Evolutionary conservation across 2,329 filamentous ascomycete species (phyloP).

Genomic region (Ophiostoma perfectum): DNA sequence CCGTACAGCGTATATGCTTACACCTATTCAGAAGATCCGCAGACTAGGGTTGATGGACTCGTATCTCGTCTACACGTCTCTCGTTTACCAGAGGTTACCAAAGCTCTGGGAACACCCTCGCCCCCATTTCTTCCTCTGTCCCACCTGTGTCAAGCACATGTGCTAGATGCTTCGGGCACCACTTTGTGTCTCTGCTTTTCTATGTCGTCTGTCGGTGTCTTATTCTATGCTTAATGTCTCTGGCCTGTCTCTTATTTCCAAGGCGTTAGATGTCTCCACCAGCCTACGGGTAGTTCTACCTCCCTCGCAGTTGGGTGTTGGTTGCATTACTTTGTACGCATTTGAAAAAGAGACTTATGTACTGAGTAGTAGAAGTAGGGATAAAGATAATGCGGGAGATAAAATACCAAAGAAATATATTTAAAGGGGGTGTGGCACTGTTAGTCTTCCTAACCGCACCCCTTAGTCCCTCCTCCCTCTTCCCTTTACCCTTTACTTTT

Average conservation of each 20-base stretch:
- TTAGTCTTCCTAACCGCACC: neutral
- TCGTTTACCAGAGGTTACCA: neutral
- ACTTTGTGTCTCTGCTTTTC: neutral
- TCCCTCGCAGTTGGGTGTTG: neutral
- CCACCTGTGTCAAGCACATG: slow-evolving; percentile 1
- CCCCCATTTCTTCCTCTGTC: neutral
- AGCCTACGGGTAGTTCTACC: slow-evolving; percentile 8
- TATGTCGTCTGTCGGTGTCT: neutral
- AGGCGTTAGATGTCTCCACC: slow-evolving; percentile 16
- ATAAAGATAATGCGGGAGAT: slow-evolving; percentile 2
- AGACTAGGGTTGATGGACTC: neutral
- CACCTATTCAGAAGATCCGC: neutral
- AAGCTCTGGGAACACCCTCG: neutral
- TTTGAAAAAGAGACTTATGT: too few relatives aligned
- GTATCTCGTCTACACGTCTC: neutral
- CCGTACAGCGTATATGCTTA: neutral
- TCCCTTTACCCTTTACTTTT: neutral
- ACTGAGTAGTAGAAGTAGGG: neutral
- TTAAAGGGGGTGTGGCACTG: neutral
- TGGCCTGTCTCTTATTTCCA: slow-evolving; percentile 8
- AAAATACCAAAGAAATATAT: neutral
- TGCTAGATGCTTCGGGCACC: neutral
- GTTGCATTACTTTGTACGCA: neutral
- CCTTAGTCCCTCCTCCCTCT: neutral
- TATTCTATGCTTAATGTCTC: neutral